phyloP scores from a whole-genome alignment of 176 grass and related monocot species.

The Oryza meyeriana region DNA sequence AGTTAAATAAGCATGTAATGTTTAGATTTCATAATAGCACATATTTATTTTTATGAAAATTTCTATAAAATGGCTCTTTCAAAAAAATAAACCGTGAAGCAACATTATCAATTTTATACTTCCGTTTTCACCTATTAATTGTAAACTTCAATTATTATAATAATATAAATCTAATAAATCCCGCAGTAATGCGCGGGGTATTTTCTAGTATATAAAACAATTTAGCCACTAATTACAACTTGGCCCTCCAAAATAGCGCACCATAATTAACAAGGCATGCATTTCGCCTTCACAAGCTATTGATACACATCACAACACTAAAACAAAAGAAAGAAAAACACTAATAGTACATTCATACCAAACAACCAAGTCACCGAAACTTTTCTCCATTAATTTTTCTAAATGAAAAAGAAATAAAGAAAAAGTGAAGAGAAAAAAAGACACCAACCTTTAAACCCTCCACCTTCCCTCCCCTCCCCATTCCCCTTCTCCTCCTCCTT shows the following conservation, averaged over 20 bases:
- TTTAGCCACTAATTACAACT: not conserved
- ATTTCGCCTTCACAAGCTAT: not conserved
- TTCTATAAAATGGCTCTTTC: too few species aligned
- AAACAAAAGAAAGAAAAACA: not conserved
- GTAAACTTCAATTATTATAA: too few species aligned
- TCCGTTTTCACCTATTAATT: too few species aligned
- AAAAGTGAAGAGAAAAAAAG: not conserved
- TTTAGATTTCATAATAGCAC: too few species aligned
- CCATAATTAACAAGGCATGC: not conserved
- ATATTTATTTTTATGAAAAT: too few species aligned
- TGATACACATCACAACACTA: not conserved
- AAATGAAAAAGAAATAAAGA: not conserved
- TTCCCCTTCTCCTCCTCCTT: conserved; percentile 12
- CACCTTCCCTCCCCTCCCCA: not conserved
- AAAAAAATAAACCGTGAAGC: too few species aligned
- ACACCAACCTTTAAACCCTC: conserved; percentile 55
- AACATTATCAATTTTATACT: too few species aligned
- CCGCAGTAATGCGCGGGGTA: too few species aligned
- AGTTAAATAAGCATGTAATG: too few species aligned
- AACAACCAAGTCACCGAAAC: not conserved
- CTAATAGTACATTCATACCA: not conserved
- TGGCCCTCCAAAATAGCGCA: not conserved
- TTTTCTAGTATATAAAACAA: too few species aligned
- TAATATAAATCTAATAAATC: too few species aligned
- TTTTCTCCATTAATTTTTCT: not conserved